Conservation (phyloP, 2,329 filamentous ascomycete genomes). For the Aspergillus melleus region DNA sequence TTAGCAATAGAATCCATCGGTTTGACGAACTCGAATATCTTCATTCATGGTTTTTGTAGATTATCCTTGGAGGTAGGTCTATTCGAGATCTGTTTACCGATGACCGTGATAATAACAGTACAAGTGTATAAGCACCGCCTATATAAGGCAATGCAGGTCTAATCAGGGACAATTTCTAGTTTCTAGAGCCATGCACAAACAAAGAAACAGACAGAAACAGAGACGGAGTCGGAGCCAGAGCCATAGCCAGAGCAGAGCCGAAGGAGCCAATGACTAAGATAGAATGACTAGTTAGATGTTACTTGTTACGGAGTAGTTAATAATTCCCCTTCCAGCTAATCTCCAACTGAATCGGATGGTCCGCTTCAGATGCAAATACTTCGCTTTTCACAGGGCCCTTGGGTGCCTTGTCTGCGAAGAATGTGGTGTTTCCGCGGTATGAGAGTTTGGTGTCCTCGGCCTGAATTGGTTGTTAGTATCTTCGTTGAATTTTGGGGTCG, state of each 20-base stretch:
- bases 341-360: constrained; percentile 35
- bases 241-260: too few species aligned
- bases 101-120: neutral
- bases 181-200: neutral
- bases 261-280: too few species aligned
- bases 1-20: constrained; percentile 13
- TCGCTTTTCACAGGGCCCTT: constrained; percentile 36
- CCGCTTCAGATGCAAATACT: constrained; percentile 32
- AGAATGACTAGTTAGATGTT: too few species aligned
- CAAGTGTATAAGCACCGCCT: neutral
- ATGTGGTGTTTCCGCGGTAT: constrained; percentile 36
- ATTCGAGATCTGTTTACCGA: neutral
- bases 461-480: constrained; percentile 16
- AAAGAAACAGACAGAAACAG: neutral
- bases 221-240: too few species aligned
- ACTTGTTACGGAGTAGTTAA: neutral
- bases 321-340: constrained; percentile 32
- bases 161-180: neutral
- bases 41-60: neutral
- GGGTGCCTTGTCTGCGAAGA: constrained; percentile 40
- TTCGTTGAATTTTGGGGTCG: neutral
- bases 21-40: neutral
- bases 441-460: constrained; percentile 32
- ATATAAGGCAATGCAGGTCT: neutral
- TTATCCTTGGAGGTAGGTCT: neutral